phyloP scores from a whole-genome alignment of 305 asterid genomes.

The Fraxinus velutina region DNA sequence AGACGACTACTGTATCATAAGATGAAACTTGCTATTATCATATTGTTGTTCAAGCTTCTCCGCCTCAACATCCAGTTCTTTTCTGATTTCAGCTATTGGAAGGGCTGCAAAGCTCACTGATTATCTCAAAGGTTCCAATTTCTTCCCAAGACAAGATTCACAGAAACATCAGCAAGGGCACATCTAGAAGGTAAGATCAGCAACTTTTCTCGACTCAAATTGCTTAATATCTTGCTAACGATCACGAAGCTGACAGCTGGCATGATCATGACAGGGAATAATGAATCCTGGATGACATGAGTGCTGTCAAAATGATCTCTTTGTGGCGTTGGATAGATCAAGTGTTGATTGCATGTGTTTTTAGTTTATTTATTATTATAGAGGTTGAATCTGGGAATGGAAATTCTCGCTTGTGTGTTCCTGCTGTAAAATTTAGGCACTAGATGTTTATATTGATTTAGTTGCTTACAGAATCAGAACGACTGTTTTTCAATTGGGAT shows the following conservation, averaged over 20 bases:
- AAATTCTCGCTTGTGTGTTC: constrained; percentile 39
- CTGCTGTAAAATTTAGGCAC: constrained; percentile 53
- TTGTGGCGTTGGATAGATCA: constrained; percentile 18
- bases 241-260: constrained; percentile 5
- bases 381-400: constrained; percentile 31
- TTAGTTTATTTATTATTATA: constrained; percentile 35
- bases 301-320: constrained; percentile 8
- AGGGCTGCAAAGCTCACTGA: constrained; percentile 85
- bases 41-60: background rate
- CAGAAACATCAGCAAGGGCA: constrained; percentile 50
- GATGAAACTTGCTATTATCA: background rate
- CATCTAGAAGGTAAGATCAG: constrained; percentile 43
- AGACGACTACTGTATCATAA: background rate
- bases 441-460: constrained; percentile 57
- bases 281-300: constrained; percentile 28
- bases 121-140: constrained; percentile 65
- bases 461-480: constrained; percentile 44
- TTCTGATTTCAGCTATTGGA: constrained; percentile 68
- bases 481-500: constrained; percentile 24
- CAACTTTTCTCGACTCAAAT: background rate
- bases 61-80: constrained; percentile 3
- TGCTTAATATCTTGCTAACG: background rate
- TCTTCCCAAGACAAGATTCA: constrained; percentile 69
- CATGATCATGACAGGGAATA: constrained; percentile 33
- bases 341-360: constrained; percentile 18